Evolutionary conservation across 805 yeast genomes (phyloP).

Genomic region (Yamadazyma ubonensis): DNA sequence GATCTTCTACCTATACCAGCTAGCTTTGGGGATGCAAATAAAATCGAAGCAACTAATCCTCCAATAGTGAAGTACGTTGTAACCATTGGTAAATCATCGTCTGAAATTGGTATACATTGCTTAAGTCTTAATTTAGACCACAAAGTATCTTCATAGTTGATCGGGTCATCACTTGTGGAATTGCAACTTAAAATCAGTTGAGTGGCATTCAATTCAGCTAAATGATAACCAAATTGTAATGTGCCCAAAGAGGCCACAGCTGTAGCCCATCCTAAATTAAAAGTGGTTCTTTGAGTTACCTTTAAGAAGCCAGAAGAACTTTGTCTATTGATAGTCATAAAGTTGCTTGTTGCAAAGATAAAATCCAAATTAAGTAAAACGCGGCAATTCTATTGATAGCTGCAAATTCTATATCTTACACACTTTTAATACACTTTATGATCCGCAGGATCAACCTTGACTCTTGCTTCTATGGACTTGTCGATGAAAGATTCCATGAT

Average conservation of each 20-base stretch:
- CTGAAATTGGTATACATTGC: constrained; percentile 32
- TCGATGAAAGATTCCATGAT: constrained; percentile 34
- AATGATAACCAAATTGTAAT: constrained; percentile 40
- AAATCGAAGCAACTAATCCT: constrained; percentile 31
- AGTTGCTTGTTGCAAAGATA: not conserved
- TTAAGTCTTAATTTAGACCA: constrained; percentile 24
- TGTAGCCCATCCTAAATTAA: constrained; percentile 35
- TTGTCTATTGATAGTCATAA: constrained; percentile 7
- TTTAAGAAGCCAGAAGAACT: constrained; percentile 12
- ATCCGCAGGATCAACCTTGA: constrained; percentile 32
- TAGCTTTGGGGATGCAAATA: constrained; percentile 29
- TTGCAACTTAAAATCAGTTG: constrained; percentile 29
- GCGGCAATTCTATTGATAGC: constrained; percentile 1
- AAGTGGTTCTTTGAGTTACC: constrained; percentile 24
- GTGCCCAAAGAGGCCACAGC: constrained; percentile 34
- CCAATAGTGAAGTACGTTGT: constrained; percentile 39
- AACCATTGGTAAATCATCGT: constrained; percentile 21
- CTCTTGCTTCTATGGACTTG: constrained; percentile 24
- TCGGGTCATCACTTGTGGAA: constrained; percentile 20
- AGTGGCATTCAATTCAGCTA: constrained; percentile 39
- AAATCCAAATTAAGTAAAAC: not conserved
- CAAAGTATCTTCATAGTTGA: constrained; percentile 23
- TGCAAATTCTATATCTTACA: not conserved
- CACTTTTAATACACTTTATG: constrained; percentile 16
- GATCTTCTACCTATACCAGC: constrained; percentile 26